These are phyloP conservation scores for Penicillium odoratum DNA, from an alignment of 495 filamentous ascomycete genomes.

Conservation along the genomic window DNA sequence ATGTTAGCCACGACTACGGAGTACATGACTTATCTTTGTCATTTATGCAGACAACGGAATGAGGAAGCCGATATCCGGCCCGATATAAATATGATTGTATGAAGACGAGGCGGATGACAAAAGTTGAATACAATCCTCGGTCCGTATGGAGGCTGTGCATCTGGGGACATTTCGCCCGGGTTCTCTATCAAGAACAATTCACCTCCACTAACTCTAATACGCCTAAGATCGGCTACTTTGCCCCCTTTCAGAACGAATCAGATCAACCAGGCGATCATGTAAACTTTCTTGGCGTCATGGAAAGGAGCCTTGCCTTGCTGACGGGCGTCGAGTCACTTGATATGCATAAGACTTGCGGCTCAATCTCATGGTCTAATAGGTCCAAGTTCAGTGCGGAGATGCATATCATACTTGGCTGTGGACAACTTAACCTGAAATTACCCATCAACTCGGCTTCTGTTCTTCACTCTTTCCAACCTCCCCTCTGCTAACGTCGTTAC, in stretches of 20 bases:
- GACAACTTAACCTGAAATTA: slow-evolving; percentile 9
- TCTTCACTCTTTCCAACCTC: not conserved
- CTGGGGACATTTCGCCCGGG: slow-evolving; percentile 17
- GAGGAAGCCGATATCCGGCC: too few relatives aligned
- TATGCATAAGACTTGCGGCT: slow-evolving; percentile 25
- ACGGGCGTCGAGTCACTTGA: slow-evolving; percentile 29
- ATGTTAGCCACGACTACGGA: too few relatives aligned
- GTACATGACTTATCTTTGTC: too few relatives aligned
- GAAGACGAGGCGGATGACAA: too few relatives aligned
- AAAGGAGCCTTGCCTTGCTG: slow-evolving; percentile 12
- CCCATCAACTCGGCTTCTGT: not conserved
- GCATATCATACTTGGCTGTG: slow-evolving; percentile 11
- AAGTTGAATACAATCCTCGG: too few relatives aligned
- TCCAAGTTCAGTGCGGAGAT: not conserved
- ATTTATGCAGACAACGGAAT: too few relatives aligned
- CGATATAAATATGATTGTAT: too few relatives aligned
- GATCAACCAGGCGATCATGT: slow-evolving; percentile 12
- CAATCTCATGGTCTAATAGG: slow-evolving; percentile 4
- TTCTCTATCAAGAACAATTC: not conserved
- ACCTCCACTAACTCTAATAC: not conserved
- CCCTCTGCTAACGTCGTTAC: not conserved
- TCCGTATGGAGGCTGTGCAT: slow-evolving; percentile 12
- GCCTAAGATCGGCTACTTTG: slow-evolving; percentile 20
- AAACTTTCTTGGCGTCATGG: slow-evolving; percentile 25
- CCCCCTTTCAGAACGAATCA: slow-evolving; percentile 5